Evolutionary conservation across 116 monocot species (phyloP).

Genomic region (Iris pallida): DNA sequence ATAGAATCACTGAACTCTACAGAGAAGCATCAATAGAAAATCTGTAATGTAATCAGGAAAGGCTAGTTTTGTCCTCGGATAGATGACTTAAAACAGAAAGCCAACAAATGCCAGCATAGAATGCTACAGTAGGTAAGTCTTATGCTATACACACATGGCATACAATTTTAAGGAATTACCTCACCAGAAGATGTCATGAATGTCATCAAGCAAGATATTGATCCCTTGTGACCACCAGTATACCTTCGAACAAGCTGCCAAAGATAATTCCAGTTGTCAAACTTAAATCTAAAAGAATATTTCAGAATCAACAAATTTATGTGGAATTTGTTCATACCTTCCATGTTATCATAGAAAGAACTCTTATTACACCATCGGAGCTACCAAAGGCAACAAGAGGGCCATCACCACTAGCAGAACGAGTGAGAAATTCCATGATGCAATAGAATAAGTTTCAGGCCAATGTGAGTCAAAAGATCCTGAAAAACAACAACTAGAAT

Average conservation of each 20-base stretch:
- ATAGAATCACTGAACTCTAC: too few species aligned
- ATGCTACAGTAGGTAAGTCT: too few species aligned
- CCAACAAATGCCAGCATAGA: too few species aligned
- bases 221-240: slow-evolving; percentile 98
- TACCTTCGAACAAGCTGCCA: slow-evolving; percentile 94
- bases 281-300: slow-evolving; percentile 10
- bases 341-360: slow-evolving; percentile 99
- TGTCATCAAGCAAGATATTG: slow-evolving; percentile 91
- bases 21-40: not conserved
- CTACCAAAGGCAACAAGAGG: slow-evolving; percentile 96
- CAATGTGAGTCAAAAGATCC: not conserved
- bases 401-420: slow-evolving; percentile 70
- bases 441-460: slow-evolving; percentile 19
- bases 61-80: too few species aligned
- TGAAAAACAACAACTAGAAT: slow-evolving; percentile 2
- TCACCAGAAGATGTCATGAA: slow-evolving; percentile 94
- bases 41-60: too few species aligned
- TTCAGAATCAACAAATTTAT: not conserved
- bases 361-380: slow-evolving; percentile 98
- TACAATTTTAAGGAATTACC: slow-evolving; percentile 37
- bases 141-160: not conserved
- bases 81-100: too few species aligned
- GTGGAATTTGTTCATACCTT: slow-evolving; percentile 49
- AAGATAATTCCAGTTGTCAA: slow-evolving; percentile 10
- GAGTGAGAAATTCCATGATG: slow-evolving; percentile 96